phyloP scores from a whole-genome alignment of 257 asterid species.

The Ocimum tenuiflorum region DNA sequence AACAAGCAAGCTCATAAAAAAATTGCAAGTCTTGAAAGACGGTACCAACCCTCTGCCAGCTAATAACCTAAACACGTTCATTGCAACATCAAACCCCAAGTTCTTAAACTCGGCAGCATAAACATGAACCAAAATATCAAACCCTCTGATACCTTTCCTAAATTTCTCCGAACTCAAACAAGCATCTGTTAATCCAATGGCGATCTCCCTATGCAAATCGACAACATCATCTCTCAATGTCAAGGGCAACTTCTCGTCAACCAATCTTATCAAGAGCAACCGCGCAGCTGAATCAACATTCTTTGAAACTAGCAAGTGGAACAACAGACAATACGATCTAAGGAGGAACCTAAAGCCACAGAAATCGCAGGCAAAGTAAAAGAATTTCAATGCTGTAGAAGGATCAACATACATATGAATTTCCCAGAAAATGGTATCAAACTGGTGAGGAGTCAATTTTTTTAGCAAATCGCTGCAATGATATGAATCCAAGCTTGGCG shows the following conservation, averaged over 20 bases:
- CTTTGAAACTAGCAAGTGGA: conserved; percentile 50
- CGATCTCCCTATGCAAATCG: conserved; percentile 46
- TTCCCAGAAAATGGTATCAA: conserved; percentile 57
- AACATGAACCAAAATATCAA: conserved; percentile 70
- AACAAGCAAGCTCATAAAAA: conserved; percentile 65
- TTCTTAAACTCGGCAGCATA: conserved; percentile 47
- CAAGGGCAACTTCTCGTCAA: conserved; percentile 51
- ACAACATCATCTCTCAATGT: conserved; percentile 24
- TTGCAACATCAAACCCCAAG: conserved; percentile 44
- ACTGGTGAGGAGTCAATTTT: conserved; percentile 40
- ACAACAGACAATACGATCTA: conserved; percentile 56
- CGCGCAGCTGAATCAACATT: conserved; percentile 60
- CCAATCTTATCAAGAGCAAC: conserved; percentile 60
- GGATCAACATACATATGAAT: conserved; percentile 49
- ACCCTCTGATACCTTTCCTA: conserved; percentile 34
- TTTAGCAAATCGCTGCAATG: conserved; percentile 43
- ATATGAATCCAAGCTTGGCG: conserved; percentile 29
- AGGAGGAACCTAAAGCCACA: conserved; percentile 48
- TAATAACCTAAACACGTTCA: conserved; percentile 48
- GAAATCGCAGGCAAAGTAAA: conserved; percentile 45
- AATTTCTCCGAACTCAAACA: conserved; percentile 22
- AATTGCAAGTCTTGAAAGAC: conserved; percentile 59
- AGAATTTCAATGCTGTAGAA: conserved; percentile 53
- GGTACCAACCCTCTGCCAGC: conserved; percentile 56
- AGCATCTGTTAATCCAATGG: conserved; percentile 37